phyloP scores from a whole-genome alignment of 192 early-diverging fungal genomes.

The Coemansia sp. region DNA sequence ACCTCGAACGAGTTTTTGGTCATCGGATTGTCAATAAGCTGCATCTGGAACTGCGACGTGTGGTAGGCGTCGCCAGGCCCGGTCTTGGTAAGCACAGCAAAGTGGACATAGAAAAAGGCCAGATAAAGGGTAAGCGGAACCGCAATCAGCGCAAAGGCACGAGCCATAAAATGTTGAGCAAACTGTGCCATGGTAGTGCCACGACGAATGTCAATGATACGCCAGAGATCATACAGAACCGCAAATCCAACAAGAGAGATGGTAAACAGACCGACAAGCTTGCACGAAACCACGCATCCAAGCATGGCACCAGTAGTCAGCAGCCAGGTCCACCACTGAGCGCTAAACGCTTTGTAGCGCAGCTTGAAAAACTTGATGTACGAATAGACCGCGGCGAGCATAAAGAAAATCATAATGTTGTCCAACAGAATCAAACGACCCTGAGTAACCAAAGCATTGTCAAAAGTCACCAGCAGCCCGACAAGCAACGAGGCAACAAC shows the following conservation, averaged over 20 bases:
- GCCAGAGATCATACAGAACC: constrained; percentile 86
- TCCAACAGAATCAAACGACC: constrained; percentile 92
- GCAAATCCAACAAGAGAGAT: constrained; percentile 82
- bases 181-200: constrained; percentile 71
- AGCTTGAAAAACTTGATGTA: constrained; percentile 88
- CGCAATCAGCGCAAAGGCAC: constrained; percentile 83
- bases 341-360: constrained; percentile 69
- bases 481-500: constrained; percentile 70
- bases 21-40: constrained; percentile 80
- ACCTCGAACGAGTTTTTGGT: constrained; percentile 66
- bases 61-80: constrained; percentile 97
- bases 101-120: constrained; percentile 92
- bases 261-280: constrained; percentile 93
- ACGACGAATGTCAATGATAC: constrained; percentile 81
- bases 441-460: constrained; percentile 90
- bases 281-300: constrained; percentile 72
- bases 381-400: constrained; percentile 76
- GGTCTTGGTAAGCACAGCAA: constrained; percentile 79
- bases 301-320: constrained; percentile 75
- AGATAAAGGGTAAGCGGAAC: constrained; percentile 83
- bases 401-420: constrained; percentile 90
- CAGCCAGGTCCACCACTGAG: constrained; percentile 87
- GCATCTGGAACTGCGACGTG: constrained; percentile 86
- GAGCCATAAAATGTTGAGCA: constrained; percentile 80
- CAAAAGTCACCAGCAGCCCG: constrained; percentile 80